Conservation (phyloP, 1,284 basidiomycete species). For the Rhodotorula sp. region DNA sequence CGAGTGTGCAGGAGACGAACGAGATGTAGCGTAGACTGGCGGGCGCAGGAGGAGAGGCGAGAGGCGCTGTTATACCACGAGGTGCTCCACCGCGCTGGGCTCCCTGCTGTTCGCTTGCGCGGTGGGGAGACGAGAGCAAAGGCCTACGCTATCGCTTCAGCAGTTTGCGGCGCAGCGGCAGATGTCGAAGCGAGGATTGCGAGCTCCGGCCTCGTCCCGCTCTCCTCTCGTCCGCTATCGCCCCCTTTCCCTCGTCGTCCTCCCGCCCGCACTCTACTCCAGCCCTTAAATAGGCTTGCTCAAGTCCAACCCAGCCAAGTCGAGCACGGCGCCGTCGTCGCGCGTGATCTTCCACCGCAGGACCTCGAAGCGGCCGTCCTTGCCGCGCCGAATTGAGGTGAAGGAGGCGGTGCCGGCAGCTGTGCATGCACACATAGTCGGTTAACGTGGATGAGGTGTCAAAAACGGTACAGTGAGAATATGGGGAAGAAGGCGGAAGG, state of each 20-base stretch:
- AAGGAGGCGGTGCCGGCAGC: conserved; percentile 41
- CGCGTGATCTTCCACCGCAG: conserved; percentile 41
- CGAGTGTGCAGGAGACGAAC: too few species aligned
- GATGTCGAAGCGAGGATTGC: background rate
- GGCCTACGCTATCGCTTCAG: too few species aligned
- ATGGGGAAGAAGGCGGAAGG: background rate
- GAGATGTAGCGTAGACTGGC: background rate
- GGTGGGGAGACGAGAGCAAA: background rate
- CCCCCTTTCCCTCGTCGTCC: too few species aligned
- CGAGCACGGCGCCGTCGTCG: conserved; percentile 41
- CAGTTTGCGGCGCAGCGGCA: too few species aligned
- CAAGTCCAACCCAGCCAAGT: conserved; percentile 26
- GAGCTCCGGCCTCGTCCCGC: background rate
- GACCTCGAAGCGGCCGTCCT: conserved; percentile 39
- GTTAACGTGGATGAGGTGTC: background rate
- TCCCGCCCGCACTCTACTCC: background rate
- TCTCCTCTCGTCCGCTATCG: background rate
- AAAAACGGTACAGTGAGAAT: too few species aligned
- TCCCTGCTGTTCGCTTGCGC: background rate
- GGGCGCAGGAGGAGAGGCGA: background rate
- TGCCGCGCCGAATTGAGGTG: conserved; percentile 42
- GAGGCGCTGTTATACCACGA: background rate
- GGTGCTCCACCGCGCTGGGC: background rate
- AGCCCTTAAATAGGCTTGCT: background rate
- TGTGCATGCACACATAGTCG: background rate